A percentile compares a stretch with the other conserved stretches of the same genome.
Evolutionary conservation across 2,329 filamentous ascomycete species (phyloP).

Genomic region (Raffaelea deltoideospora): DNA sequence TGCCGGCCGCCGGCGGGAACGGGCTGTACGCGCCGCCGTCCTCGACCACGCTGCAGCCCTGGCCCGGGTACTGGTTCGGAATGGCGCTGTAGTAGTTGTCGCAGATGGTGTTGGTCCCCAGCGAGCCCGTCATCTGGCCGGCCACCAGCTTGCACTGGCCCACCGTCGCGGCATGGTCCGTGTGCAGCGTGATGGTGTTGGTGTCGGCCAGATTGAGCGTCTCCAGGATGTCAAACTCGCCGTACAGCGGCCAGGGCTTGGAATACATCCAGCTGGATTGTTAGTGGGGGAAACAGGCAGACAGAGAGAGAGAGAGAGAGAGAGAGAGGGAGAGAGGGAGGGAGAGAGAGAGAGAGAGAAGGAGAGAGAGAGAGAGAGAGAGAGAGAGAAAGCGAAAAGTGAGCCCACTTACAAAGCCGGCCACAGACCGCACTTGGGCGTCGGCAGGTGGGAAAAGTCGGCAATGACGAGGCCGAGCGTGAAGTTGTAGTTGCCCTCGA

Average conservation of each 20-base stretch:
- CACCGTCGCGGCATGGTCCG: conserved; percentile 16
- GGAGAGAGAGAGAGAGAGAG: not conserved
- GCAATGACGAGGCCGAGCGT: conserved; percentile 53
- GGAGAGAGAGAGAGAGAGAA: not conserved
- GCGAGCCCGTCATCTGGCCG: conserved; percentile 17
- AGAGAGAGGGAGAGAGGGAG: too few relatives aligned
- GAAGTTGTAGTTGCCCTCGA: conserved; percentile 48
- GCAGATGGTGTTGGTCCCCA: conserved; percentile 22
- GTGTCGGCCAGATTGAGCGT: conserved; percentile 39
- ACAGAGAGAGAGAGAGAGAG: not conserved
- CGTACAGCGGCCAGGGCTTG: conserved; percentile 40
- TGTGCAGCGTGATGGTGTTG: conserved; percentile 47
- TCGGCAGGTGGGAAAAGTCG: conserved; percentile 55
- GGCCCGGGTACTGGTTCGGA: conserved; percentile 19
- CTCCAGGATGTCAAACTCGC: conserved; percentile 56
- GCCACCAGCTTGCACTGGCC: conserved; percentile 24
- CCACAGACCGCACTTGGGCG: conserved; percentile 52
- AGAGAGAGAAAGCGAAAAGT: not conserved
- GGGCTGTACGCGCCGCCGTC: conserved; percentile 4
- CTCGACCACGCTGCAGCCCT: conserved; percentile 27
- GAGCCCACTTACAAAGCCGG: conserved; percentile 41
- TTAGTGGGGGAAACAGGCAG: not conserved
- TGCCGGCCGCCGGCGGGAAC: conserved; percentile 1
- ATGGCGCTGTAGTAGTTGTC: conserved; percentile 16
- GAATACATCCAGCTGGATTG: conserved; percentile 31